phyloP scores from a whole-genome alignment of 176 grass and related monocot genomes.

The Bonia amplexicaulis region DNA sequence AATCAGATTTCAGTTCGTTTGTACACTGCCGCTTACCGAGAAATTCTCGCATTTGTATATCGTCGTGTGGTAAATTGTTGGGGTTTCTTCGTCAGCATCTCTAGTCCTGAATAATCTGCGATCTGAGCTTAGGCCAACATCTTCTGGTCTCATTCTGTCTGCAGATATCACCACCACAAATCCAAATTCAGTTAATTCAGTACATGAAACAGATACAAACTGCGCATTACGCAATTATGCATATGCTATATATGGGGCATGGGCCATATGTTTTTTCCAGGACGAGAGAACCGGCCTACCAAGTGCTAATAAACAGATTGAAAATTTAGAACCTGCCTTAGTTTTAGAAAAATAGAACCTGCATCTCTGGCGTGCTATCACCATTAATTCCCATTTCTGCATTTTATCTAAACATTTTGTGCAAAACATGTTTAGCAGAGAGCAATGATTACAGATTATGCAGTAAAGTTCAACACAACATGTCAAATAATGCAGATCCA shows the following conservation, averaged over 20 bases:
- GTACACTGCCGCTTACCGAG: conserved; percentile 34
- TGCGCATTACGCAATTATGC: background rate
- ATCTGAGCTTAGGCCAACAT: conserved; percentile 58
- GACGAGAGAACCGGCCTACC: background rate
- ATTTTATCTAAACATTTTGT: background rate
- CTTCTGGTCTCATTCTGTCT: conserved; percentile 76
- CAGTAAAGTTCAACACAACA: background rate
- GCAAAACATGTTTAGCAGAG: background rate
- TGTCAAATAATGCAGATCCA: background rate
- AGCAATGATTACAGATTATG: background rate
- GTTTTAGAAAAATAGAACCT: background rate
- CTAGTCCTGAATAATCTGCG: conserved; percentile 44
- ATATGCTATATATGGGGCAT: background rate
- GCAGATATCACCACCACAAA: background rate
- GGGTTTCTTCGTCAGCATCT: conserved; percentile 18
- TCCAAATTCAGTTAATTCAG: background rate
- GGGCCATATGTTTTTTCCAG: background rate
- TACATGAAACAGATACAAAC: background rate
- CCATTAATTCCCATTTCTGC: background rate
- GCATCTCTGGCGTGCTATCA: background rate
- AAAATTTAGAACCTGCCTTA: background rate
- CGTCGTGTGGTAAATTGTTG: conserved; percentile 45
- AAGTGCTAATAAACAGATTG: background rate
- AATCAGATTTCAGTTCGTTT: no score
- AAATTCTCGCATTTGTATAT: conserved; percentile 73